Conservation (phyloP, 2,329 filamentous ascomycete genomes). For the Gremmenia infestans region DNA sequence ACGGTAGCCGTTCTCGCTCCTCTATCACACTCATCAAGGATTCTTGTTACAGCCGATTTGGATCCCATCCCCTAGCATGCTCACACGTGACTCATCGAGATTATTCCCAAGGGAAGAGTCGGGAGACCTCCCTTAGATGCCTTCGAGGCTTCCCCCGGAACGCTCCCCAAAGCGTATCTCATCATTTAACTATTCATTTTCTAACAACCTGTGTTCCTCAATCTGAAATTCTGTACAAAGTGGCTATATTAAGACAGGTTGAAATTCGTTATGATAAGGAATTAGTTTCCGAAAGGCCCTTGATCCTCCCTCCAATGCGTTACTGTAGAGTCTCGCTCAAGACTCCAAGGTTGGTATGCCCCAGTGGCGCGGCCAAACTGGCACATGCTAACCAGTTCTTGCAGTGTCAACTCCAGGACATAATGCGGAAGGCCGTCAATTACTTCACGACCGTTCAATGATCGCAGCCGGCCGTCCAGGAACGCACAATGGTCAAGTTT, state of each 20-base stretch:
- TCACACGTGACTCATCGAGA: too few relatives aligned
- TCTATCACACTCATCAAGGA: too few relatives aligned
- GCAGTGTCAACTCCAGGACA: neutral
- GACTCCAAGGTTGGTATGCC: neutral
- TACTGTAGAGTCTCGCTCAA: neutral
- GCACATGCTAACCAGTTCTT: neutral
- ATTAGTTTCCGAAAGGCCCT: neutral
- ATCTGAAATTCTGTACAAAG: neutral
- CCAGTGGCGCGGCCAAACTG: neutral
- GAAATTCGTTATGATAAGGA: neutral
- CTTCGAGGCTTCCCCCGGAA: too few relatives aligned
- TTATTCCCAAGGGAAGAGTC: too few relatives aligned
- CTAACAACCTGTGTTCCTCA: neutral
- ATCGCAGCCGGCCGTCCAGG: too few relatives aligned
- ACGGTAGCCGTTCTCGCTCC: too few relatives aligned
- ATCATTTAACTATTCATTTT: too few relatives aligned
- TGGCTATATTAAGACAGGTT: neutral
- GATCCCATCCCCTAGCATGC: too few relatives aligned
- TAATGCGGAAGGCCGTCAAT: neutral
- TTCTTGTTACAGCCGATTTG: too few relatives aligned
- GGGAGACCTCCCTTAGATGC: too few relatives aligned
- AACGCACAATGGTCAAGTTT: too few relatives aligned
- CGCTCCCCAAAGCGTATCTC: too few relatives aligned
- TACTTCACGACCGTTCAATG: neutral
- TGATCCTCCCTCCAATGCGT: neutral